A percentile compares a stretch with the other conserved stretches of the same genome.
phyloP scores from a whole-genome alignment of 108 stramenopile species.

The Ochromonas danica region DNA sequence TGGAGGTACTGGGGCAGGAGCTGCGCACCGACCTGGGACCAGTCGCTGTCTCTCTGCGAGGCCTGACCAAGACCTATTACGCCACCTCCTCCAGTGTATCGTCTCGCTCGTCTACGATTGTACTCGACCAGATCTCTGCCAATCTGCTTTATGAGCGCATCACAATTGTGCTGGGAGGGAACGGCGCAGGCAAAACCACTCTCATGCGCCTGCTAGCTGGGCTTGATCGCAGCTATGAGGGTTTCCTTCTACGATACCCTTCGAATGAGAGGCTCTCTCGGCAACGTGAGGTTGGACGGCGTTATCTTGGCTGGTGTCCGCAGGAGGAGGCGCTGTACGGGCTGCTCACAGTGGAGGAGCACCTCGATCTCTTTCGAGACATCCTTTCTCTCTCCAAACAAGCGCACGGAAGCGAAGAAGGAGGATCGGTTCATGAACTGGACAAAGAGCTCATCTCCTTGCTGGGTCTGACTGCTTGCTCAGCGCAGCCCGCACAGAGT shows the following conservation, averaged over 20 bases:
- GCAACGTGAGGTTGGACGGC: neutral
- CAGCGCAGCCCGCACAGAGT: neutral
- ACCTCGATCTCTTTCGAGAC: neutral
- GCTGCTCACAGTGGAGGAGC: slow-evolving; percentile 2
- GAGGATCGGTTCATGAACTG: neutral
- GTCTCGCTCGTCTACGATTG: no score
- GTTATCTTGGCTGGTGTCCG: slow-evolving; percentile 25
- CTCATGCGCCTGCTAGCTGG: slow-evolving; percentile 23
- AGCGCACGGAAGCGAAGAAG: neutral
- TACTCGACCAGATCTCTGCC: neutral
- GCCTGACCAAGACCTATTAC: neutral
- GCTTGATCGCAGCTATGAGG: neutral
- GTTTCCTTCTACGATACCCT: no score
- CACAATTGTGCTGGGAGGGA: slow-evolving; percentile 19
- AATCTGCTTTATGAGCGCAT: neutral
- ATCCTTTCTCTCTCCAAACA: neutral
- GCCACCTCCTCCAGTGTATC: no score
- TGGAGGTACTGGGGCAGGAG: no score
- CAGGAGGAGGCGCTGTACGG: slow-evolving; percentile 14
- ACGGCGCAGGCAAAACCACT: slow-evolving; percentile 31
- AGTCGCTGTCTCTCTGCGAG: neutral
- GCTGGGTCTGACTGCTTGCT: neutral
- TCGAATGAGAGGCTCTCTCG: no score
- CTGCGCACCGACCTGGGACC: no score
- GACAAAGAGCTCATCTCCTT: neutral